Base-by-base conservation (phyloP, 2,329 filamentous ascomycete species). In the Talaromyces sp. region DNA sequence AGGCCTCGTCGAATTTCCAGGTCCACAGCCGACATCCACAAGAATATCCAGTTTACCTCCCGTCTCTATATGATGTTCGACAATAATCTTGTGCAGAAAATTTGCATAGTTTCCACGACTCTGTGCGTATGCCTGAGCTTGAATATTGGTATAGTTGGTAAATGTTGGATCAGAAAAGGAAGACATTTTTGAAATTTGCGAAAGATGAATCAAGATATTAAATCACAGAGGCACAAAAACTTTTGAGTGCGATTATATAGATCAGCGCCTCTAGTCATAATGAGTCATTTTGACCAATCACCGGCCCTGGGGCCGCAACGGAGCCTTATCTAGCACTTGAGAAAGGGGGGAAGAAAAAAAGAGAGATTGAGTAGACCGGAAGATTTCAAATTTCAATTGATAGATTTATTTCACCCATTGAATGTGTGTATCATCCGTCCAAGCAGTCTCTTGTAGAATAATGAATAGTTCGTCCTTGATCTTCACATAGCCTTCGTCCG, bases 21-120 rank as follows among this genome's bases (percentile, higher is more conserved):
- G 82, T 0, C 83, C 82, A 60, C 81, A 84, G 29, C 83, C 83
- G 5, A 85, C 67, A 55, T 86, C 83, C 11, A 84, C 62, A 0
- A 83, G 55, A 2, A 67, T 70, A 27, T 70, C 62, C 13, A 79
- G 59, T 11, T 71, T 47, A 11, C 80, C 80, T 17, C 78, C 77
- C 0, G 75, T 77, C 1, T 74, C 68, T 1, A 60, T 66, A 58
- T 86, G 83, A 47, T 78, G 72, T 16, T 74, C 57, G 4, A 81
- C 40, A 43, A 86, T 71, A 35, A 62, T 60, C 2, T 78, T 55
- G 67, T 82, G 83, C n/a, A 85, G 66, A 5, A 60, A 61, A 0
- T 69, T 58, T 40, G 76, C 68, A 62, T 84, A 85, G 43, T 84
- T 84, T 3, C 60, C 56, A 3, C 71, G 57, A 22, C 76, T 79